Base-by-base conservation (phyloP, 2,329 filamentous ascomycete species). In the Exophiala sp. region DNA sequence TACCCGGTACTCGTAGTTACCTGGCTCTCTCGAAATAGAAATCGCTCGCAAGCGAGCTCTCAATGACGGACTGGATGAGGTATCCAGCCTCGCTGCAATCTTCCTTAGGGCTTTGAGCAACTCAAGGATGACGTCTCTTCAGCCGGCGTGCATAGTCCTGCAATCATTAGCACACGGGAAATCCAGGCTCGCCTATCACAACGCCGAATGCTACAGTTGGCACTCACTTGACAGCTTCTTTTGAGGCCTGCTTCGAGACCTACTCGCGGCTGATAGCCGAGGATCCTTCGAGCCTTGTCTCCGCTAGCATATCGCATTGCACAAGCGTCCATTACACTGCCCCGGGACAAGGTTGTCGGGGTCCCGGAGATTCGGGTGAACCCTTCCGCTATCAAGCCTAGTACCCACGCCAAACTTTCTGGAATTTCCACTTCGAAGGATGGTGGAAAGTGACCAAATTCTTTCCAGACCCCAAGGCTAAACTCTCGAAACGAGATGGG, bases 301-400 rank as follows among this genome's bases (percentile, higher is more conserved):
- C 78, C 77, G 61, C 72, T 77, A 16, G 77, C 75, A 70, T 83
- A 84, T 48, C 78, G 69, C 44, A 74, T 70, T 36, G 75, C 71
- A 54, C 76, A 76, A 34, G 75, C 80, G 69, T 84, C 82, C 59
- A 71, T 72, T 3, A 84, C 76, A 58, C 77, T 76, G 2, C 80
- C 81, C 35, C 77, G 69, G 65, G 76, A 77, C 47, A 84, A 65
- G 11, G 73, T 77, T 3, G 71, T 69, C 24, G 75, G 67, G 3
- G 62, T 65, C 0, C 78, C 76, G 6, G 69, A 73, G 5, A 75
- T 50, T 72, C 78, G 80, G 33, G 72, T 75, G 50, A 71, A 65
- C 48, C 66, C 69, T 63, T 83, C 80, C 39, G 73, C 71, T 8
- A 73, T 51, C 47, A 70, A 65, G 1, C 76, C 81, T 47, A 73